A percentile compares a stretch with the other conserved stretches of the same genome.
Evolutionary conservation across 1,284 basidiomycete genomes (phyloP).

Genomic region (Irpex sp.): DNA sequence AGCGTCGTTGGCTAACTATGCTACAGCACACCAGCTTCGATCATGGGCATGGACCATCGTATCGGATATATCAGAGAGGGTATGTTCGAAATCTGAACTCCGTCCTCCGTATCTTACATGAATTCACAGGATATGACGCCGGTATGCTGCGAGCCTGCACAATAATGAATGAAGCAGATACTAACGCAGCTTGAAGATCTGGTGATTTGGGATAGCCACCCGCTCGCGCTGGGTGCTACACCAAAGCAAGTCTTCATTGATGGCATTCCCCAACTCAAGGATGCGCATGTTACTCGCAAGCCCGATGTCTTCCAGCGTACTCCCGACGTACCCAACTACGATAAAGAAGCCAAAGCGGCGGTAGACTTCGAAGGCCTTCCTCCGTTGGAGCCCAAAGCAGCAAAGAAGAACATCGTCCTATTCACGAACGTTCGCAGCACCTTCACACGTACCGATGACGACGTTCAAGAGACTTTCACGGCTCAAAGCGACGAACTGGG

Average conservation of each 20-base stretch:
- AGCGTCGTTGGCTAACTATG: not conserved
- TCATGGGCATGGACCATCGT: conserved; percentile 64
- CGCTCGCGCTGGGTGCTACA: conserved; percentile 63
- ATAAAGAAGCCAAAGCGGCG: conserved; percentile 51
- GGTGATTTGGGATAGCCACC: conserved; percentile 36
- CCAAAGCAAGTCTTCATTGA: conserved; percentile 72
- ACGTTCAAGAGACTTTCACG: conserved; percentile 20
- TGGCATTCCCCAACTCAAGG: conserved; percentile 55
- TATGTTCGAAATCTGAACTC: conserved; percentile 15
- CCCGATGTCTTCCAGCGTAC: conserved; percentile 43
- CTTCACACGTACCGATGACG: conserved; percentile 20
- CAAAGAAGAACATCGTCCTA: conserved; percentile 35
- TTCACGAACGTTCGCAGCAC: conserved; percentile 60
- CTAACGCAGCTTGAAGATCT: conserved; percentile 45
- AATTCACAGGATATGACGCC: conserved; percentile 28
- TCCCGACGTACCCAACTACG: conserved; percentile 61
- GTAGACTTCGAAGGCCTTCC: conserved; percentile 62
- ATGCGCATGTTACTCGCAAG: conserved; percentile 41
- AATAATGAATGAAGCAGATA: not conserved
- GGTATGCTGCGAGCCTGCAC: conserved; percentile 17
- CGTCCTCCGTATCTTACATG: not conserved
- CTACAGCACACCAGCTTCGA: conserved; percentile 50
- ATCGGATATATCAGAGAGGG: conserved; percentile 59
- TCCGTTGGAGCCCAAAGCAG: conserved; percentile 43
- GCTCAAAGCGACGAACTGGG: conserved; percentile 15